Percentiles rank a stretch among this genome's conserved stretches.
phyloP scores from a whole-genome alignment of 2,329 filamentous ascomycete genomes.

The Aspergillus terreus region DNA sequence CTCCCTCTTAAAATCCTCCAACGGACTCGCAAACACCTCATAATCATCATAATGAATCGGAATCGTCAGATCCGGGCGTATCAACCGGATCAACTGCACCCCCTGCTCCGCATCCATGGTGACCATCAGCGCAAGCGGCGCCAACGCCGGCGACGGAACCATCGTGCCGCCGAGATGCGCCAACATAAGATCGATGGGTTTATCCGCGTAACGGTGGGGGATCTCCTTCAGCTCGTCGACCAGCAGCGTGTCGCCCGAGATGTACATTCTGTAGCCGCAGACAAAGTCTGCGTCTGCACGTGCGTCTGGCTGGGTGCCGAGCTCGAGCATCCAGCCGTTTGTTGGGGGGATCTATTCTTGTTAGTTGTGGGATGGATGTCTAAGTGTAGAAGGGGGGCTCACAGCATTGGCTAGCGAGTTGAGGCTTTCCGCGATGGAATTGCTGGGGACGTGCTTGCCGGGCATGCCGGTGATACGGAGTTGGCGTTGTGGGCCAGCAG shows the following conservation, averaged over 20 bases:
- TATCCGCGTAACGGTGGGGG: constrained; percentile 50
- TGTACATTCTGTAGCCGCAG: constrained; percentile 60
- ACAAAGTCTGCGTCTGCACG: constrained; percentile 29
- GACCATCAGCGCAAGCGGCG: constrained; percentile 64
- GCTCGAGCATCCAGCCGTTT: not conserved
- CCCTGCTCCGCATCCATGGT: constrained; percentile 66
- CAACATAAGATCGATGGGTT: constrained; percentile 63
- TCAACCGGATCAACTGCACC: constrained; percentile 56
- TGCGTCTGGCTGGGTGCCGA: not conserved
- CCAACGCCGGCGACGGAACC: constrained; percentile 52
- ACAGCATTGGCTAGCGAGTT: not conserved
- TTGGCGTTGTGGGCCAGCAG: not conserved
- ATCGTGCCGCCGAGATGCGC: constrained; percentile 64
- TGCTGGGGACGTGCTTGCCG: not conserved
- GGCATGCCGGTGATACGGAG: not conserved
- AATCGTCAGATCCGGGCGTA: constrained; percentile 60
- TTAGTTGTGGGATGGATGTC: not conserved
- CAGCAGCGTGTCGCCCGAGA: constrained; percentile 63
- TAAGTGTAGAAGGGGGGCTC: too few relatives aligned
- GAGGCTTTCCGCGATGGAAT: not conserved
- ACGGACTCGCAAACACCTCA: constrained; percentile 56
- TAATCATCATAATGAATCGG: constrained; percentile 66
- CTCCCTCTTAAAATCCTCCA: constrained; percentile 58
- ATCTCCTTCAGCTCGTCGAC: constrained; percentile 62
- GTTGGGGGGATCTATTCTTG: not conserved